Base-by-base conservation (phyloP, 2,329 filamentous ascomycete species). In the Aureobasidium sp. region DNA sequence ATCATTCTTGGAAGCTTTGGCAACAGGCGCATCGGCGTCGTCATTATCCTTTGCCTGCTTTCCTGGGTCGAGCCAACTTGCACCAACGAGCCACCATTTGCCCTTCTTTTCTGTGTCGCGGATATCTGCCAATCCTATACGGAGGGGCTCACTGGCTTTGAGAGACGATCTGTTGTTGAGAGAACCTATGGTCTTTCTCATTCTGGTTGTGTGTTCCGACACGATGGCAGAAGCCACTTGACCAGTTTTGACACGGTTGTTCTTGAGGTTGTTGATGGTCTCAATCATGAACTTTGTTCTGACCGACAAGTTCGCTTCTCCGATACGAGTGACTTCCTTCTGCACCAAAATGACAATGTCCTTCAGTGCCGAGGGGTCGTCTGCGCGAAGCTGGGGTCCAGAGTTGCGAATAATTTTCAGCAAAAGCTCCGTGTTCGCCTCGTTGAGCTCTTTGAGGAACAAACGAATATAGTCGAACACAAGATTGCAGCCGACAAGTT, bases 11-110 rank as follows among this genome's bases (percentile, higher is more conserved):
- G 48, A 42, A 5, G 39, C 48, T 41, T 61, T 62, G 29, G 29
- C n/a, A 27, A 15, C 15, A 4, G 57, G 57, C 29, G 27, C 45
- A 29, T 52, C 39, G 15, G 47, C 21, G 30, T 5, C 49, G 27
- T 39, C 34, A 16, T 47, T 25, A n/a, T 42, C 39, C 57, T 60
- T 60, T n/a, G 57, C 41, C 42, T 50, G 66, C 54, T 68, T 71
- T 5, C 68, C 69, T 1, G 78, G 71, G 21, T 80, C 72, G 44
- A 78, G 79, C 84, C 93, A 97, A 73, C 91, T 96, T n/a, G 94
- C 93, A 57, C 94, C 94, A 5, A 97, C 90, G 25, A 97, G 84
- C 94, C 94, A 99, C 94, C 94, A 99, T 77, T 96, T 97, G 0
- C 94, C 94, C 71, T 87, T 89, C 71, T 89, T 93, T 42, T 93